Percentiles rank a stretch among this genome's conserved stretches.
These are phyloP conservation scores for Fraxinus pennsylvanica DNA, from an alignment of 257 asterid species.

Conservation along the genomic window DNA sequence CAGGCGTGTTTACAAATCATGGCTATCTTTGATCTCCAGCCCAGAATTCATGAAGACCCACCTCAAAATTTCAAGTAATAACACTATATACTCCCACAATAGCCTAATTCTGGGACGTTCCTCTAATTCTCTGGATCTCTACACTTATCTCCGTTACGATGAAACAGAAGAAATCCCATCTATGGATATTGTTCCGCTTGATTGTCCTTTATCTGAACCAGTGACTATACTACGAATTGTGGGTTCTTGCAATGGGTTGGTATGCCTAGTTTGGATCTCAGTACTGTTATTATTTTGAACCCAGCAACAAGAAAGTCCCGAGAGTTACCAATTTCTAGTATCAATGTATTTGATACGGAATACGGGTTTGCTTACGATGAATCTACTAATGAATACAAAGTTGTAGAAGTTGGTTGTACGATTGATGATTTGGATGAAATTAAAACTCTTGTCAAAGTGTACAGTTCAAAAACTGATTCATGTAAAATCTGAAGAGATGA, in stretches of 20 bases:
- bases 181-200: neutral
- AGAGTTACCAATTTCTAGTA: constrained; percentile 25
- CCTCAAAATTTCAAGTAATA: neutral
- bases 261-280: neutral
- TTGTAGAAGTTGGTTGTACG: constrained; percentile 24
- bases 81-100: neutral
- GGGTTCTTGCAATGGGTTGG: constrained; percentile 15
- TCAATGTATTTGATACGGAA: neutral
- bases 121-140: neutral
- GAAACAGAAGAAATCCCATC: neutral
- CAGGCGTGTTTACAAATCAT: neutral
- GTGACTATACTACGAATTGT: neutral
- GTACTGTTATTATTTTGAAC: constrained; percentile 29
- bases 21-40: neutral
- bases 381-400: constrained; percentile 40
- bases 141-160: neutral
- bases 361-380: constrained; percentile 12
- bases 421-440: neutral
- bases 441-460: constrained; percentile 24
- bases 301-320: constrained; percentile 31
- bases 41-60: neutral
- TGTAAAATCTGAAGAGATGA: too few species aligned
- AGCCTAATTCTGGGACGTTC: constrained; percentile 6
- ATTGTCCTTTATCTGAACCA: neutral
- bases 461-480: constrained; percentile 31